Evolutionary conservation across 1,139 yeast species (phyloP).

Genomic region (Lodderomyces metapsilosis): DNA sequence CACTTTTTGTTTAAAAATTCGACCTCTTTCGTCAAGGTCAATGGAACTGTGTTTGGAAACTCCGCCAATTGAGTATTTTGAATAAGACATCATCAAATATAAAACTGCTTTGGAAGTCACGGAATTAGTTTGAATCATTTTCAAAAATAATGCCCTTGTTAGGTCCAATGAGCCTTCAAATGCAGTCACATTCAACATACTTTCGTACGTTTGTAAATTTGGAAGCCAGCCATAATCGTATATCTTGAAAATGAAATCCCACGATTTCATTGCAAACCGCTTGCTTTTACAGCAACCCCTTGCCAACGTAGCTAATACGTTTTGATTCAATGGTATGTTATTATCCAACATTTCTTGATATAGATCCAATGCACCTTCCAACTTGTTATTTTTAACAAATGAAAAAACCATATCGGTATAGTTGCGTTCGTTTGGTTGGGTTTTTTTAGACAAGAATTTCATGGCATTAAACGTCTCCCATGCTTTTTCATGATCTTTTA

Average conservation of each 20-base stretch:
- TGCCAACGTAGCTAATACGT: slow-evolving; percentile 64
- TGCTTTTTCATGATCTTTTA: slow-evolving; percentile 59
- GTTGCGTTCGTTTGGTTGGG: slow-evolving; percentile 65
- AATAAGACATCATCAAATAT: slow-evolving; percentile 56
- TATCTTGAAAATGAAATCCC: slow-evolving; percentile 76
- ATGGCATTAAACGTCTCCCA: slow-evolving; percentile 76
- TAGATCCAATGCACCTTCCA: slow-evolving; percentile 74
- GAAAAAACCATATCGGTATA: slow-evolving; percentile 72
- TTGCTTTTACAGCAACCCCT: slow-evolving; percentile 62
- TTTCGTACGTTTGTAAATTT: slow-evolving; percentile 55
- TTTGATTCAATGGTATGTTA: slow-evolving; percentile 32
- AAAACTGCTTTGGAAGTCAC: slow-evolving; percentile 46
- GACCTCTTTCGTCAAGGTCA: slow-evolving; percentile 44
- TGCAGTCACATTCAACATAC: slow-evolving; percentile 72
- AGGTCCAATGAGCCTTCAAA: slow-evolving; percentile 76
- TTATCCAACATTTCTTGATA: slow-evolving; percentile 62
- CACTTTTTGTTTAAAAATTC: slow-evolving; percentile 45
- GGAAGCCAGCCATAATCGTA: slow-evolving; percentile 51
- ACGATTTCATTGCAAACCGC: slow-evolving; percentile 55
- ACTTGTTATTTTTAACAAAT: slow-evolving; percentile 57
- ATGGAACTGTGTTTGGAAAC: slow-evolving; percentile 16
- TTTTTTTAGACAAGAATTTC: slow-evolving; percentile 68
- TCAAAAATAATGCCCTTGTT: slow-evolving; percentile 68
- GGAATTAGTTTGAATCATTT: slow-evolving; percentile 45
- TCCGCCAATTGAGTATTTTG: slow-evolving; percentile 34